Evolutionary conservation across 768 basidiomycete genomes (phyloP), one percentile per base, ranked within the genome.

Genomic region (Mycena maculata): DNA sequence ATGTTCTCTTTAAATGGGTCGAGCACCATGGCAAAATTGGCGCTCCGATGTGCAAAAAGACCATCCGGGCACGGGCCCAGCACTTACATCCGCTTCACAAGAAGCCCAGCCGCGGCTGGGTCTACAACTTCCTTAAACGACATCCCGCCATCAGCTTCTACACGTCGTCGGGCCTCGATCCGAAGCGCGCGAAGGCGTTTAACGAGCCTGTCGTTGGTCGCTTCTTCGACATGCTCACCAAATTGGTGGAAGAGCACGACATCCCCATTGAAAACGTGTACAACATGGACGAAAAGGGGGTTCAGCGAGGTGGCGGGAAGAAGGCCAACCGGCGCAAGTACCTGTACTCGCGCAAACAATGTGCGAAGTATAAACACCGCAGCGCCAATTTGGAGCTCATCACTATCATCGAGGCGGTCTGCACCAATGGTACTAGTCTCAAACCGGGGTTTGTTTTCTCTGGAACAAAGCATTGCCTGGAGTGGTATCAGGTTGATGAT

Each of bases 401-500:
- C n/a, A n/a, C n/a, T n/a, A n/a, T n/a, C n/a, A n/a, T n/a, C n/a
- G n/a, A n/a, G n/a, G n/a, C n/a, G n/a, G n/a, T n/a, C n/a, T n/a
- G n/a, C n/a, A n/a, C n/a, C n/a, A n/a, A n/a, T n/a, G n/a, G n/a
- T n/a, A n/a, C n/a, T n/a, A n/a, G n/a, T n/a, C n/a, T n/a, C n/a
- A n/a, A n/a, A n/a, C n/a, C n/a, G n/a, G n/a, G n/a, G n/a, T n/a
- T n/a, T 28, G 71, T 81, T 20, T 78, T 77, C 57, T 28, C 75
- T 2, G 76, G 76, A n/a, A 13, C 31, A 22, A 10, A 18, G 3
- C 27, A 23, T 9, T 60, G 44, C 23, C 53, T 28, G 18, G 74
- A 76, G 50, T 80, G 76, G 74, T 71, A 76, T 54, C 48, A 73
- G 11, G 72, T 73, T 11, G 50, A 67, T 45, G 69, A 71, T 56